Evolutionary conservation across 352 stramenopile species (phyloP), one percentile per base, ranked within the genome.

Genomic region (Phytophthora gonapodyides): DNA sequence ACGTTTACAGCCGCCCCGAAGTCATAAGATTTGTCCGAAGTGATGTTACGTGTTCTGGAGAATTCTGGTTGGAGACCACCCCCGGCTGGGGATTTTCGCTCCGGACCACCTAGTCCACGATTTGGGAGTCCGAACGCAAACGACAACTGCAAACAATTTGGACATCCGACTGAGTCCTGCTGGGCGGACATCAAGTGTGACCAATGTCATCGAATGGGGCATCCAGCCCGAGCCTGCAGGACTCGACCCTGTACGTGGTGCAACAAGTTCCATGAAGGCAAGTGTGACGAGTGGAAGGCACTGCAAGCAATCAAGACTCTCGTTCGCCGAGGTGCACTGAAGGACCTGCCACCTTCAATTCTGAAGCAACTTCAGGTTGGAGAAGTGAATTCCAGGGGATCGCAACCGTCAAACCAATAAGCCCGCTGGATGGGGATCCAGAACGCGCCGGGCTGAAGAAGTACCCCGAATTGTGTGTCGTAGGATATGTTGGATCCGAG

Each of bases 381-480:
- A 4, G 41, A 46, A 5, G 41, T 7, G 8, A 15, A 30, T 46
- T 46, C 41, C 31, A 17, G 17, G 41, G 34, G 6, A 38, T 5
- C 2, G 6, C 34, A 38, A 38, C 34, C 34, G 42, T 61, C 47
- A 61, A 61, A 61, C 51, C 34, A 60, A n/a, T 33, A 21, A 40
- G 51, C 51, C 41, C 40, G 51, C 40, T 35, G 51, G 51, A 24
- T 31, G 35, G 51, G 51, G 10, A 41, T 19, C 51, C 51, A 35
- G 33, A 52, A 52, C 43, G 53, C 53, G 53, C 24, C 53, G 42
- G 42, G 53, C 53, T 13, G 16, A 12, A 41, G 17, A 43, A 38
- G 9, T 7, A 41, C 47, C 41, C 21, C 38, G 30, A 36, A 10
- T 33, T 52, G 40, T 46, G 46, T 45, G 53, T 44, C 11, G 27